Evolutionary conservation across 192 early-diverging fungal species (phyloP).

Genomic region (Spizellomyces punctatus): DNA sequence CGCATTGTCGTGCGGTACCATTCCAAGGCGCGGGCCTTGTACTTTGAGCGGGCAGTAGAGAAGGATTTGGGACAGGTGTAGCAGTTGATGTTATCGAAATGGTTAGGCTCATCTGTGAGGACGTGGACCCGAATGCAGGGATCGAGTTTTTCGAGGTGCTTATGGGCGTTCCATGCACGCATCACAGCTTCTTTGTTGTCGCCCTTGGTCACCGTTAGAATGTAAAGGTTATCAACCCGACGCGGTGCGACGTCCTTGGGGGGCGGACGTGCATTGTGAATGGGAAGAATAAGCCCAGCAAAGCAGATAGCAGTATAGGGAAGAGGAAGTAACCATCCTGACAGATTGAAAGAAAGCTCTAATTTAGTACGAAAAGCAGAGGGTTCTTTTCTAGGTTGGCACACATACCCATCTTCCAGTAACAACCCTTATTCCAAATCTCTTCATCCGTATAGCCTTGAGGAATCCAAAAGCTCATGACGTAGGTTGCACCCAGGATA

Average conservation of each 20-base stretch:
- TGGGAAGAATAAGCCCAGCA: conserved; percentile 52
- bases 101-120: conserved; percentile 61
- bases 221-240: conserved; percentile 59
- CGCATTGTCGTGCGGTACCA: conserved; percentile 62
- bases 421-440: conserved; percentile 56
- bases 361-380: not conserved
- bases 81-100: conserved; percentile 60
- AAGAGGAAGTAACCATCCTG: conserved; percentile 56
- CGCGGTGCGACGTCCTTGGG: conserved; percentile 26
- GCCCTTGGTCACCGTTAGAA: conserved; percentile 60
- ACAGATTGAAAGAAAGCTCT: not conserved
- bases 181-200: conserved; percentile 58
- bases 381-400: not conserved
- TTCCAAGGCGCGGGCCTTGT: conserved; percentile 62
- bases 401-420: conserved; percentile 58
- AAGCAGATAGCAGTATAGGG: conserved; percentile 63
- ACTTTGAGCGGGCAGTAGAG: conserved; percentile 43
- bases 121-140: conserved; percentile 60
- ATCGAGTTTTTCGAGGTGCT: conserved; percentile 56
- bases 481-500: conserved; percentile 47
- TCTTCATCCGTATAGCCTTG: conserved; percentile 43
- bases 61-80: conserved; percentile 59
- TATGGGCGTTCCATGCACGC: conserved; percentile 57
- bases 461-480: conserved; percentile 49
- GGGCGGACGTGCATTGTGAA: conserved; percentile 46